phyloP scores from a whole-genome alignment of 2,329 filamentous ascomycete species.

The Neurospora crassa region DNA sequence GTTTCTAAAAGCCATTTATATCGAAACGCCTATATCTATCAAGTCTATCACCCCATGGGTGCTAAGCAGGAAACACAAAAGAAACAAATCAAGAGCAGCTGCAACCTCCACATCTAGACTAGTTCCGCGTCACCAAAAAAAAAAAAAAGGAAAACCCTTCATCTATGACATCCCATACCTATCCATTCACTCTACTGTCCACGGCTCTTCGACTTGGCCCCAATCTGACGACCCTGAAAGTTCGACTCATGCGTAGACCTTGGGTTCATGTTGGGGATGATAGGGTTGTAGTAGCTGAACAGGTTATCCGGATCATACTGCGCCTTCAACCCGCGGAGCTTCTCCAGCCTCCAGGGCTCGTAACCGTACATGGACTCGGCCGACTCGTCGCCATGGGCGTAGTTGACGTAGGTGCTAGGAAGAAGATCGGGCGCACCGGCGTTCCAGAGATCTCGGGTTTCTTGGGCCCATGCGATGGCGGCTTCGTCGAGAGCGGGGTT shows the following conservation, averaged over 20 bases:
- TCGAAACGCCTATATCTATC: background rate
- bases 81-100: background rate
- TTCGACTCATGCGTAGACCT: background rate
- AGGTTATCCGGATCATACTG: constrained; percentile 36
- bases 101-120: background rate
- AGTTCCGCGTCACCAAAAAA: background rate
- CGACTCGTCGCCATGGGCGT: constrained; percentile 38
- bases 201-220: background rate
- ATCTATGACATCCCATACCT: background rate
- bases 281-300: constrained; percentile 37
- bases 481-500: background rate
- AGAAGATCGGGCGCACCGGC: background rate
- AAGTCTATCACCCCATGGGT: background rate
- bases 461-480: constrained; percentile 1
- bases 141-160: background rate
- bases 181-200: background rate
- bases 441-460: constrained; percentile 3
- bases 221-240: background rate
- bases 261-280: background rate
- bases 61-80: background rate
- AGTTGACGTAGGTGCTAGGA: constrained; percentile 36
- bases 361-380: constrained; percentile 34
- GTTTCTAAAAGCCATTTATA: background rate
- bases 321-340: constrained; percentile 34
- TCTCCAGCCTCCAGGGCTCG: constrained; percentile 37